phyloP scores from a whole-genome alignment of 768 basidiomycete genomes.

The Mrakia blollopis region DNA sequence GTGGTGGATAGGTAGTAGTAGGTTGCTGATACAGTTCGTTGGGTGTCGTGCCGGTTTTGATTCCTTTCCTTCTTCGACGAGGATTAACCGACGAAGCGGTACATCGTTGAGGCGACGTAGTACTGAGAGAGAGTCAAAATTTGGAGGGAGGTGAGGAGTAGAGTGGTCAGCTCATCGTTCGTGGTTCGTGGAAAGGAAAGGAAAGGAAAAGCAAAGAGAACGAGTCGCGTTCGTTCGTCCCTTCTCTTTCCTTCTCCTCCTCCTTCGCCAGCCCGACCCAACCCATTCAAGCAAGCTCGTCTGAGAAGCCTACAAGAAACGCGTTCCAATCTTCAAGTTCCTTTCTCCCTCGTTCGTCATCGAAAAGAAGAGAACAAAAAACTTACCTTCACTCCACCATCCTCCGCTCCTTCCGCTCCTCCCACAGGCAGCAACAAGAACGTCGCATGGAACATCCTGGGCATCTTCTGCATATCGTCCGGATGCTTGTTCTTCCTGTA shows the following conservation, averaged over 20 bases:
- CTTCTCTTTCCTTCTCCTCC: background rate
- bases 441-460: slow-evolving; percentile 30
- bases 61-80: background rate
- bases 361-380: background rate
- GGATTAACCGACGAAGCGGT: slow-evolving; percentile 32
- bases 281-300: background rate
- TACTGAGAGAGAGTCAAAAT: slow-evolving; percentile 13
- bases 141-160: background rate
- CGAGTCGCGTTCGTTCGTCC: background rate
- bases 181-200: too few species aligned
- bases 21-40: background rate
- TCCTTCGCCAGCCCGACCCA: background rate
- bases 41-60: background rate
- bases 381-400: slow-evolving; percentile 27
- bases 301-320: background rate
- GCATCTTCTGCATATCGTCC: slow-evolving; percentile 30
- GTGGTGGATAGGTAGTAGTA: background rate
- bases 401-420: slow-evolving; percentile 3
- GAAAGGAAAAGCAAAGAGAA: background rate
- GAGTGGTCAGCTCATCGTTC: background rate
- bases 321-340: background rate
- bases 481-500: slow-evolving; percentile 19
- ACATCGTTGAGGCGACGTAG: slow-evolving; percentile 28
- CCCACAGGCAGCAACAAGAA: slow-evolving; percentile 26
- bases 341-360: too few species aligned